A percentile compares a stretch with the other conserved stretches of the same genome.
Evolutionary conservation across 768 basidiomycete species (phyloP).

Genomic region (Tremella fuciformis): DNA sequence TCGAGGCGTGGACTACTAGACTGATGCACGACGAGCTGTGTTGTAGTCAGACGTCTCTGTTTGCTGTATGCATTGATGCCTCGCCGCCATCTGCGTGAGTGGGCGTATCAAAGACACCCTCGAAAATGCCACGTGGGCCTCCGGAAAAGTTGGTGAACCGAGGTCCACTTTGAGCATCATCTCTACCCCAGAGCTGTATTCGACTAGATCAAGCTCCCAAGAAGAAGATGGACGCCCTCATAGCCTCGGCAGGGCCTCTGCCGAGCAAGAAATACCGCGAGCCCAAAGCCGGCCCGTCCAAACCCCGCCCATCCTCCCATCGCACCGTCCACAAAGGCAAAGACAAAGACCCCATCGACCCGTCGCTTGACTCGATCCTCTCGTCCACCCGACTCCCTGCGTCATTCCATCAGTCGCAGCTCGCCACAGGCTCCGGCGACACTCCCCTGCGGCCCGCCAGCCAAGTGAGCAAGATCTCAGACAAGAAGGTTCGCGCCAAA

Average conservation of each 20-base stretch:
- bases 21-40: too few relatives aligned
- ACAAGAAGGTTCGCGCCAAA: conserved; percentile 72
- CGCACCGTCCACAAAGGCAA: conserved; percentile 45
- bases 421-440: conserved; percentile 14
- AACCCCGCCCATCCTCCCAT: conserved; percentile 25
- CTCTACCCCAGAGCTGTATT: too few relatives aligned
- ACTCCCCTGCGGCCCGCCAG: not conserved
- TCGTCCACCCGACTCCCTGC: conserved; percentile 64
- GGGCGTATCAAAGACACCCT: too few relatives aligned
- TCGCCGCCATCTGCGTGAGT: too few relatives aligned
- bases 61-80: too few relatives aligned
- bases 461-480: conserved; percentile 59
- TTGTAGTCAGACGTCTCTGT: too few relatives aligned
- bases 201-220: not conserved
- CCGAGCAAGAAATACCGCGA: conserved; percentile 12
- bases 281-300: conserved; percentile 11
- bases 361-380: conserved; percentile 61
- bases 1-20: too few relatives aligned
- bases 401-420: conserved; percentile 60
- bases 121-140: too few relatives aligned
- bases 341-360: conserved; percentile 54
- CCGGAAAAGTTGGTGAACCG: too few relatives aligned
- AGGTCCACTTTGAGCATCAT: too few relatives aligned
- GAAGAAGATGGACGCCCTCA: conserved; percentile 64
- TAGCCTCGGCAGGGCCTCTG: conserved; percentile 60